Conservation (phyloP, 1,284 basidiomycete genomes). For the Volvariella volvacea region DNA sequence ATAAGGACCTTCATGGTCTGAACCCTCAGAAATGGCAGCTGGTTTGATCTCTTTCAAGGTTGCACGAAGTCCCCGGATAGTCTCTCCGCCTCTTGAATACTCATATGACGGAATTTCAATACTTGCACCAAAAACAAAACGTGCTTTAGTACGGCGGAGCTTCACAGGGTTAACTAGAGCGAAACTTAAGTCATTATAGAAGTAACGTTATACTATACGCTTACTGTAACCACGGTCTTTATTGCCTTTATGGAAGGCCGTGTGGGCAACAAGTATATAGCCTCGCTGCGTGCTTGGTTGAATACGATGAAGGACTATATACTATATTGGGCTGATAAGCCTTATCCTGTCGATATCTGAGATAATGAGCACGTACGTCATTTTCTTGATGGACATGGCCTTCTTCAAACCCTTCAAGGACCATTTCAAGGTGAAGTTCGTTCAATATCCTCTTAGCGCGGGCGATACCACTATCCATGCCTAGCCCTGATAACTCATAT, state of each 20-base stretch:
- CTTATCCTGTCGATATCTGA: background rate
- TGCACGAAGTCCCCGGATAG: slow-evolving; percentile 69
- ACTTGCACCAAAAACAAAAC: slow-evolving; percentile 75
- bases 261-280: slow-evolving; percentile 85
- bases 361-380: slow-evolving; percentile 51
- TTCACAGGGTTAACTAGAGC: slow-evolving; percentile 73
- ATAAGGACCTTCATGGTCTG: slow-evolving; percentile 64
- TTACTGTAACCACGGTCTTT: slow-evolving; percentile 75
- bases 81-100: slow-evolving; percentile 44
- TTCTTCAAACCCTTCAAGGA: slow-evolving; percentile 74
- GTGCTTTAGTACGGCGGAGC: slow-evolving; percentile 71
- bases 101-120: slow-evolving; percentile 66
- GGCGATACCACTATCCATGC: slow-evolving; percentile 65
- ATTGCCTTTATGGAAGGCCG: slow-evolving; percentile 76
- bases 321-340: slow-evolving; percentile 40
- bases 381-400: slow-evolving; percentile 95
- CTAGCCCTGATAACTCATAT: slow-evolving; percentile 61
- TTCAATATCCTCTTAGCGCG: slow-evolving; percentile 81
- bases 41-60: slow-evolving; percentile 60
- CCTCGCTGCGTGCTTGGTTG: slow-evolving; percentile 89
- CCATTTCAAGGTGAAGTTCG: slow-evolving; percentile 85
- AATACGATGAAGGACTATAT: slow-evolving; percentile 86
- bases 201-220: slow-evolving; percentile 11
- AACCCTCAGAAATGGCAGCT: slow-evolving; percentile 45
- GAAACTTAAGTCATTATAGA: background rate